Evolutionary conservation across 2,329 filamentous ascomycete species (phyloP), one percentile per base, ranked within the genome.

Genomic region (Paramyrothecium roridum): DNA sequence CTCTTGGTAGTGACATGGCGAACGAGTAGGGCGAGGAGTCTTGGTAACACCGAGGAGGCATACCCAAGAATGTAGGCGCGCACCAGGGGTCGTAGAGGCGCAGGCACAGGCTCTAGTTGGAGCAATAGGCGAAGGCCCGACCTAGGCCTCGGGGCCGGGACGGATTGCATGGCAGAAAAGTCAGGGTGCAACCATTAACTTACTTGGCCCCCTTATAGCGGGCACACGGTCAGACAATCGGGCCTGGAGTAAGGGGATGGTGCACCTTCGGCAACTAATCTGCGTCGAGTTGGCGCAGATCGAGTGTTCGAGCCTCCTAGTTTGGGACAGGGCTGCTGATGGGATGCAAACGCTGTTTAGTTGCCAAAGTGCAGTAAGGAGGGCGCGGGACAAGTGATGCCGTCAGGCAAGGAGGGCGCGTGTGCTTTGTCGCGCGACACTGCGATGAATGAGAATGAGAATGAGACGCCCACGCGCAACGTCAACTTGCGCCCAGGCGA

Each of bases 51-150:
- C 34, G 79, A 76, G 52, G 83, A 86, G 19, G 78, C 79, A 71
- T 86, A 87, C 30, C 84, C 84, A 34, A 87, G 63, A 16, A 84
- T 64, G 67, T 85, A 88, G 49, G 85, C 84, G 56, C 83, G 79
- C 53, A 85, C 63, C 22, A 85, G 68, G 17, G 85, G 84, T 52
- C 80, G 78, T 33, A 87, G 69, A 45, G 76, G 58, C 13, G 79
- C 73, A 30, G 83, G 81, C 48, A 86, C 56, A 48, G 64, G 59
- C 30, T 64, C 59, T 50, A 73, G 66, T 51, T 51, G 49, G 11
- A 51, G 49, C 3, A 51, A 19, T 12, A 21, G 11, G 17, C 49
- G 49, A 16, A 51, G n/a, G 19, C 16, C 33, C 26, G 26, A 8
- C 30, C 48, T 23, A 12, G 48, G 48, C 21, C 21, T 33, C 20